Evolutionary conservation across 2,329 filamentous ascomycete genomes (phyloP), one percentile per base, ranked within the genome.

Genomic region (Hymenoscyphus fructigenus): DNA sequence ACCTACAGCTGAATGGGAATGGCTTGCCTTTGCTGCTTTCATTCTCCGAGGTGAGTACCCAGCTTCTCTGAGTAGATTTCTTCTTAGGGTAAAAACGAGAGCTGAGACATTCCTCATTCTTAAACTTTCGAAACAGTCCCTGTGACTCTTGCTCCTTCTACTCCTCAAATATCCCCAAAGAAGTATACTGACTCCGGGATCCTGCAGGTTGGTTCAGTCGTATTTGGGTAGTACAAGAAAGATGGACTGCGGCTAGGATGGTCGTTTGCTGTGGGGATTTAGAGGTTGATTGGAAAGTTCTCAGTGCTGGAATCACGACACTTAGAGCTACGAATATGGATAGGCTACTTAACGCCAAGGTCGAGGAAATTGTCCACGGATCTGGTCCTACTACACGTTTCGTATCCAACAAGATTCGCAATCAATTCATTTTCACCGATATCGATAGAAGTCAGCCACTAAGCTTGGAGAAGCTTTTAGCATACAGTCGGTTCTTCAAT

Each of bases 401-500:
- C 59, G 61, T 56, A 23, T 58, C 2, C 38, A 68, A 68, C 41
- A 61, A 38, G 4, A 59, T 68, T 15, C 60, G 58, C 1, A 68
- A 67, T 12, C 60, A 65, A 28, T 65, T 60, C 2, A 63, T 67
- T n/a, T 68, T 65, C 29, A 57, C 61, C 17, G 53, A 55, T 12
- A 63, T 65, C 53, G 58, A 56, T 4, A 61, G 65, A 15, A 60
- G 38, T 20, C 29, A 47, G 14, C 26, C 61, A 1, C 36, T 67
- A 26, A 53, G 36, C 7, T 15, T 68, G 32, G 67, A 68, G 23
- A 61, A 62, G 20, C 32, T 68, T 4, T 59, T 68, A 10, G 59
- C 65, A 15, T 62, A 64, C 55, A 60, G 63, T 36, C 55, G 67
- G 10, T 64, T 57, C 17, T 68, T 68, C 9, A 61, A 62, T 17